Evolutionary conservation across 2,329 filamentous ascomycete species (phyloP).

Genomic region (Nemania bipapillata): DNA sequence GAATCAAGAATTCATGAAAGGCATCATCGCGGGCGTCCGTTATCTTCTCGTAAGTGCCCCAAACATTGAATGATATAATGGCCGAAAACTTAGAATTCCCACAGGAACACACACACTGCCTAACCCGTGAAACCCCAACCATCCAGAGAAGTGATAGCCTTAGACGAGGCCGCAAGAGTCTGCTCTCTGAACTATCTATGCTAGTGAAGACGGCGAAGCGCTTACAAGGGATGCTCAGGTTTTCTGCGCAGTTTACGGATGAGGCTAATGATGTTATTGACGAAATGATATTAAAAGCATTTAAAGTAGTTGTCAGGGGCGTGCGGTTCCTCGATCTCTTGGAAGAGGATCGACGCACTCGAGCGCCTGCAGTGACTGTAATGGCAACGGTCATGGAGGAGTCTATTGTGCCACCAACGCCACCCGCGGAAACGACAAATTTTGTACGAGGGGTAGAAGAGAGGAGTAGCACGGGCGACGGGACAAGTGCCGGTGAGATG

Average conservation of each 20-base stretch:
- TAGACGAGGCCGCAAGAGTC: constrained; percentile 82
- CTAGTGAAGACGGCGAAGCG: constrained; percentile 89
- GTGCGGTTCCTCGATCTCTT: constrained; percentile 90
- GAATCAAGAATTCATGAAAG: constrained; percentile 93
- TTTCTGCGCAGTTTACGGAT: constrained; percentile 59
- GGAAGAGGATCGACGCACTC: constrained; percentile 69
- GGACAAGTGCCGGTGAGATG: constrained; percentile 50
- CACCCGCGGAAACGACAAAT: constrained; percentile 67
- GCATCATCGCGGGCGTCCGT: constrained; percentile 90
- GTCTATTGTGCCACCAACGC: constrained; percentile 68
- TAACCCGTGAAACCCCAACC: constrained; percentile 81
- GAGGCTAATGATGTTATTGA: constrained; percentile 82
- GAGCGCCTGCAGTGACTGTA: constrained; percentile 65
- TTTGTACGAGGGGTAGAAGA: constrained; percentile 58
- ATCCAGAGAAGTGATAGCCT: constrained; percentile 80
- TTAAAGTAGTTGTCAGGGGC: constrained; percentile 90
- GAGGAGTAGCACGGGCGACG: constrained; percentile 57
- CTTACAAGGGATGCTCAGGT: constrained; percentile 77
- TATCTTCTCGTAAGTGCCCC: constrained; percentile 78
- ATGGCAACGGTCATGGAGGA: constrained; percentile 71
- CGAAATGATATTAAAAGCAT: constrained; percentile 92
- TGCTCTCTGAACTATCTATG: constrained; percentile 88
- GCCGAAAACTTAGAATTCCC: constrained; percentile 11
- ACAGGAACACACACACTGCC: constrained; percentile 86
- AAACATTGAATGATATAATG: neutral